Conservation (phyloP, 164 flowering plant species). For the Saururus chinensis region DNA sequence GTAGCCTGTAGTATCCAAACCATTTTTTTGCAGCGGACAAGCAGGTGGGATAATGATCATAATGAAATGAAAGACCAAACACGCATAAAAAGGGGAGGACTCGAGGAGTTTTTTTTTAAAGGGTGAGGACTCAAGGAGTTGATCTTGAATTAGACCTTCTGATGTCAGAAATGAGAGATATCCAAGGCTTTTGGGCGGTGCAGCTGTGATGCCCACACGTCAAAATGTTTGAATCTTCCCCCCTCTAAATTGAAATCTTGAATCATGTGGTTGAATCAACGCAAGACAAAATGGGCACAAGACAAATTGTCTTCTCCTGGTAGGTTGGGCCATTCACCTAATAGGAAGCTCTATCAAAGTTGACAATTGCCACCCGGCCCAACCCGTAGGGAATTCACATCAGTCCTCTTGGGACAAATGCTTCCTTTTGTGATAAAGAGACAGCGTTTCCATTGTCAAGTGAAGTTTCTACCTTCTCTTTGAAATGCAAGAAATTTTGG, state of each 20-base stretch:
- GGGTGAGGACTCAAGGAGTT: not conserved
- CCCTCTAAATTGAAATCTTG: slow-evolving; percentile 1
- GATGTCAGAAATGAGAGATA: not conserved
- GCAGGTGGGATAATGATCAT: not conserved
- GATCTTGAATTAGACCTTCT: not conserved
- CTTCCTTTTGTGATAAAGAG: not conserved
- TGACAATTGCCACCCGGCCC: not conserved
- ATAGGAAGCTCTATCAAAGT: not conserved
- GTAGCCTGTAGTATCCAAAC: not conserved
- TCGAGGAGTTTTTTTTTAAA: no score
- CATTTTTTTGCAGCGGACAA: not conserved
- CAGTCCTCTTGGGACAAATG: not conserved
- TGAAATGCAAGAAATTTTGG: not conserved
- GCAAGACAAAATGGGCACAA: no score
- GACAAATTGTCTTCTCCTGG: slow-evolving; percentile 11
- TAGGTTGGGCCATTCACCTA: slow-evolving; percentile 29
- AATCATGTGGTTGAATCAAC: not conserved
- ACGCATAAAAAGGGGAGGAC: not conserved
- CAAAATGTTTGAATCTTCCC: slow-evolving; percentile 4
- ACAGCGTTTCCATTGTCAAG: not conserved
- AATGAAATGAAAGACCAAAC: not conserved
- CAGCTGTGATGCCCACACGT: slow-evolving; percentile 12
- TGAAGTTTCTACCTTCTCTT: not conserved
- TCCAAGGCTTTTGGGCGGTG: slow-evolving; percentile 15
- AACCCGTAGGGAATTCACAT: not conserved